Evolutionary conservation across 371 early-diverging fungal species (phyloP).

Genomic region (Saksenaea oblongispora): DNA sequence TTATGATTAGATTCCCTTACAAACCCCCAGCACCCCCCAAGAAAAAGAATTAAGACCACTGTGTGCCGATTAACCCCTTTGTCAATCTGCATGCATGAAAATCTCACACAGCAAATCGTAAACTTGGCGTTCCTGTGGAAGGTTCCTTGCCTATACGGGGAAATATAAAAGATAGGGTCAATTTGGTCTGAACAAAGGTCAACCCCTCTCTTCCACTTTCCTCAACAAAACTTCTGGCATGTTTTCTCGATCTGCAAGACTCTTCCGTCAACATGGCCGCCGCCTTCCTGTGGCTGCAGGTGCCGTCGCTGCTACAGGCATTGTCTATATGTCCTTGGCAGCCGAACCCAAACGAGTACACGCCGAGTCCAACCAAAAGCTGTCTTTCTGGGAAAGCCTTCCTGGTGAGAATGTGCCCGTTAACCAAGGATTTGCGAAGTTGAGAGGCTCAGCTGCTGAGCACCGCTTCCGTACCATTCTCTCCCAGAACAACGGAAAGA

Average conservation of each 20-base stretch:
- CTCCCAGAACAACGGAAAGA: slow-evolving; percentile 43
- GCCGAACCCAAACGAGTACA: slow-evolving; percentile 32
- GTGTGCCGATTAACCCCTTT: slow-evolving; percentile 7
- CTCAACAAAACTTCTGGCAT: slow-evolving; percentile 1
- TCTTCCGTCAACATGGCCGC: slow-evolving; percentile 29
- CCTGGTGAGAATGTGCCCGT: slow-evolving; percentile 51
- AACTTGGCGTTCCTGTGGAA: slow-evolving; percentile 5
- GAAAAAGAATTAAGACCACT: slow-evolving; percentile 3
- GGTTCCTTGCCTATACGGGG: not conserved
- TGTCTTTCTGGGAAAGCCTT: slow-evolving; percentile 46
- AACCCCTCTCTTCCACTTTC: slow-evolving; percentile 1
- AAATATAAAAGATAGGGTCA: not conserved
- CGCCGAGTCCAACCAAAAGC: slow-evolving; percentile 38
- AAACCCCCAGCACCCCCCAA: not conserved
- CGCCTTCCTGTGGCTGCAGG: slow-evolving; percentile 29
- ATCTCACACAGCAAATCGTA: slow-evolving; percentile 5
- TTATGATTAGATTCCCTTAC: not conserved
- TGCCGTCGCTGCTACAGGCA: slow-evolving; percentile 38
- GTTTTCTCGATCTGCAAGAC: slow-evolving; percentile 41
- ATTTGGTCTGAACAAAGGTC: not conserved
- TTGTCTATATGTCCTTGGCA: slow-evolving; percentile 23
- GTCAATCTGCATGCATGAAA: slow-evolving; percentile 4
- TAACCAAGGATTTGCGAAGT: slow-evolving; percentile 44
- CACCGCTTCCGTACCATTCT: slow-evolving; percentile 45
- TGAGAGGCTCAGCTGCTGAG: slow-evolving; percentile 48